These are phyloP conservation scores for Funneliformis mosseae DNA, from an alignment of 192 early-diverging fungal species.

Conservation along the genomic window DNA sequence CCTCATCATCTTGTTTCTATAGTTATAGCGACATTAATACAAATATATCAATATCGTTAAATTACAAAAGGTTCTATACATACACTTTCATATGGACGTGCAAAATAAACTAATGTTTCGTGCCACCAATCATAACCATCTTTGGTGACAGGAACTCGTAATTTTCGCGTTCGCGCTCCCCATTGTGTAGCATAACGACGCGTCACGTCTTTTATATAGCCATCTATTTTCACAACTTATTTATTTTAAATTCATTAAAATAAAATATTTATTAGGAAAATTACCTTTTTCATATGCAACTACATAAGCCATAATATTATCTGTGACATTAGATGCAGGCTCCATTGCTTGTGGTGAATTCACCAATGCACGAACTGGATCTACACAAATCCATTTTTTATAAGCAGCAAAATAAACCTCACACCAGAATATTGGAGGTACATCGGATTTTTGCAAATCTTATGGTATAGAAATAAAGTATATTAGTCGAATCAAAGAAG, in stretches of 20 bases:
- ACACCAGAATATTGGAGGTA: conserved; percentile 64
- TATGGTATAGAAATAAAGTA: neutral
- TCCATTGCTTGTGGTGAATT: conserved; percentile 60
- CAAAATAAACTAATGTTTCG: conserved; percentile 43
- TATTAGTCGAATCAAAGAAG: too few species aligned
- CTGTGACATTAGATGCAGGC: conserved; percentile 44
- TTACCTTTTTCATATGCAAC: conserved; percentile 59
- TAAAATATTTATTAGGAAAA: neutral
- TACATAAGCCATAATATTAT: conserved; percentile 63
- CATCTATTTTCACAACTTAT: conserved; percentile 31
- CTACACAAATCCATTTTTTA: conserved; percentile 67
- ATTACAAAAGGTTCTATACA: conserved; percentile 4
- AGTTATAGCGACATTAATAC: neutral
- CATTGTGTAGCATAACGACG: conserved; percentile 63
- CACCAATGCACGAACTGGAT: conserved; percentile 56
- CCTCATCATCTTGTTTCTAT: conserved; percentile 41
- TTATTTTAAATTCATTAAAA: neutral
- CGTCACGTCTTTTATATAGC: conserved; percentile 67
- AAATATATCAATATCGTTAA: neutral
- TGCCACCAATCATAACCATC: conserved; percentile 48
- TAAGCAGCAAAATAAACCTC: conserved; percentile 57
- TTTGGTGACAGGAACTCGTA: conserved; percentile 44
- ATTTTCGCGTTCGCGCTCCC: conserved; percentile 54
- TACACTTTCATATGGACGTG: conserved; percentile 37
- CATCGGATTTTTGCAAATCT: neutral